Evolutionary conservation across 495 filamentous ascomycete genomes (phyloP).

Genomic region (Amniculicola lignicola): DNA sequence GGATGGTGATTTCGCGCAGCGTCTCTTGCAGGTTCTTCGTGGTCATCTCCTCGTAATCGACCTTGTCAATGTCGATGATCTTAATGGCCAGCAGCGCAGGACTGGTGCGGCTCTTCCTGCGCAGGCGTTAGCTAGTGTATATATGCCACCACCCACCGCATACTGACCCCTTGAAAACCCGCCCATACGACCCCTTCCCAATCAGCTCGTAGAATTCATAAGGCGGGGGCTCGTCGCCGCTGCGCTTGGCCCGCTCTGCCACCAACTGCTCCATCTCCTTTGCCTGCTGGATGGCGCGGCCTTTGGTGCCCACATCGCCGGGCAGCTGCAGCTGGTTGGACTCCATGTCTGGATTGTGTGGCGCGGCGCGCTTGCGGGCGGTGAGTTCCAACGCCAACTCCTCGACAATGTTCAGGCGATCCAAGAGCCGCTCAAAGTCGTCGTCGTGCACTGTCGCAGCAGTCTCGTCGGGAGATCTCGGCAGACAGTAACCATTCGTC

Average conservation of each 20-base stretch:
- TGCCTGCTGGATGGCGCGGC: slow-evolving; percentile 92
- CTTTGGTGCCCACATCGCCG: slow-evolving; percentile 26
- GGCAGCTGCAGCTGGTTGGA: slow-evolving; percentile 23
- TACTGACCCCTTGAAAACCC: slow-evolving; percentile 82
- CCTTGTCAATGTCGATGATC: slow-evolving; percentile 89
- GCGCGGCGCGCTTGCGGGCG: not conserved
- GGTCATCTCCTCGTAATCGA: slow-evolving; percentile 68
- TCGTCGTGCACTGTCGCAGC: too few species aligned
- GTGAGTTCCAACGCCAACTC: slow-evolving; percentile 3
- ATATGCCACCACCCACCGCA: not conserved
- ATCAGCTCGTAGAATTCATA: slow-evolving; percentile 88
- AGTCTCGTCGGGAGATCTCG: too few species aligned
- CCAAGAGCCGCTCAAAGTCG: too few species aligned
- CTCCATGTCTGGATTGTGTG: slow-evolving; percentile 14
- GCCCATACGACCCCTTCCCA: slow-evolving; percentile 92
- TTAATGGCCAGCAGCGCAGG: slow-evolving; percentile 81
- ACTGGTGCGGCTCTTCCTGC: slow-evolving; percentile 53
- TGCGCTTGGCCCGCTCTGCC: slow-evolving; percentile 37
- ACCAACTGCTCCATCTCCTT: slow-evolving; percentile 76
- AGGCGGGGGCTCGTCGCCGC: slow-evolving; percentile 44
- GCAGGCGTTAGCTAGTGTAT: not conserved
- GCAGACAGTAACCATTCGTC: too few species aligned
- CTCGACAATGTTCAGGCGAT: not conserved
- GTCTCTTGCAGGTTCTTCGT: slow-evolving; percentile 80
- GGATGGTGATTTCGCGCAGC: slow-evolving; percentile 81